These are phyloP conservation scores for Herpetomonas muscarum DNA, from an alignment of 208 protist genomes.

Conservation along the genomic window DNA sequence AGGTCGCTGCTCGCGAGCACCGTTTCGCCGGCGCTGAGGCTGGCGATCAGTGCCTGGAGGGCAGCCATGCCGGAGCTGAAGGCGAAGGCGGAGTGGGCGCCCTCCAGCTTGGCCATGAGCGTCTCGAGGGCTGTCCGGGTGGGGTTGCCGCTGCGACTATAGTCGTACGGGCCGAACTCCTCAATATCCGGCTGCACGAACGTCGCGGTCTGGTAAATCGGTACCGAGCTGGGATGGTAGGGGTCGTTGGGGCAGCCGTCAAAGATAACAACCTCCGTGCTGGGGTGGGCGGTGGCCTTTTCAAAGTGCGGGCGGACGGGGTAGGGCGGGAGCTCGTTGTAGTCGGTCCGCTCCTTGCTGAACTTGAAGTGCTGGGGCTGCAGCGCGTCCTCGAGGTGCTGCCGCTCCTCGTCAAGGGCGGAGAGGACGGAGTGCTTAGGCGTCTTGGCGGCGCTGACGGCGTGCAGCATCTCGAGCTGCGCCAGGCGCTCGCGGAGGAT, in stretches of 20 bases:
- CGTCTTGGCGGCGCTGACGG: slow-evolving; percentile 38
- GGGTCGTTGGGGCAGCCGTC: slow-evolving; percentile 87
- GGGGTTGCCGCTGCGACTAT: slow-evolving; percentile 92
- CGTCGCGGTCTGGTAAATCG: slow-evolving; percentile 90
- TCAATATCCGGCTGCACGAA: slow-evolving; percentile 87
- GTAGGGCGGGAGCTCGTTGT: slow-evolving; percentile 68
- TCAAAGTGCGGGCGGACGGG: slow-evolving; percentile 75
- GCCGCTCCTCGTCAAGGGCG: slow-evolving; percentile 50
- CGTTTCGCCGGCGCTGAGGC: slow-evolving; percentile 67
- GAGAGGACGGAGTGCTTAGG: slow-evolving; percentile 35
- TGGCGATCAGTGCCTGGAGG: slow-evolving; percentile 80
- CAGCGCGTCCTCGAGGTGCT: slow-evolving; percentile 36
- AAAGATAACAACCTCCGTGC: slow-evolving; percentile 78
- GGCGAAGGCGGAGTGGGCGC: slow-evolving; percentile 84
- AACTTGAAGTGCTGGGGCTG: slow-evolving; percentile 34
- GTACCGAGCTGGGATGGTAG: slow-evolving; percentile 83
- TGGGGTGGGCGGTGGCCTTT: slow-evolving; percentile 48
- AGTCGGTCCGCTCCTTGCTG: slow-evolving; percentile 20
- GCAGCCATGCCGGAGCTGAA: slow-evolving; percentile 88
- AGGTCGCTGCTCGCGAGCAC: slow-evolving; percentile 87
- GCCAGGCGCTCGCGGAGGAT: slow-evolving; percentile 37
- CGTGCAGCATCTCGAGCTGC: slow-evolving; percentile 51
- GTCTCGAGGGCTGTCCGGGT: slow-evolving; percentile 90
- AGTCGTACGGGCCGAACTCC: slow-evolving; percentile 89
- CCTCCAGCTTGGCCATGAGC: slow-evolving; percentile 87